Evolutionary conservation across 495 filamentous ascomycete genomes (phyloP).

Genomic region (Hyaloscypha hepaticicola): DNA sequence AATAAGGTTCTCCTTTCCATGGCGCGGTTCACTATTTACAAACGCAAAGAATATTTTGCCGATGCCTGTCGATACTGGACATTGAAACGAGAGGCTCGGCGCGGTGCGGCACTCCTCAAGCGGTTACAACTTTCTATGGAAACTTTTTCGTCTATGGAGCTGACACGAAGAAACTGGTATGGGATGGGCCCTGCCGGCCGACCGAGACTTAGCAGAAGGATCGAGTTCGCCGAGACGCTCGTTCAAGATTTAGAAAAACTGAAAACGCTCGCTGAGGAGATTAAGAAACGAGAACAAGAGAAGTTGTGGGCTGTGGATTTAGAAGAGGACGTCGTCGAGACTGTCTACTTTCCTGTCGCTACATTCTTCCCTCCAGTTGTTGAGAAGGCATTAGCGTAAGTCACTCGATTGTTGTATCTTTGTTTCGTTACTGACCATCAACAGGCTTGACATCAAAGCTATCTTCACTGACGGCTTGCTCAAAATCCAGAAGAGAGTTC

Average conservation of each 20-base stretch:
- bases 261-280: constrained; percentile 60
- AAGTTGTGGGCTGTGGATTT: constrained; percentile 76
- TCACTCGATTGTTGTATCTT: constrained; percentile 21
- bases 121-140: constrained; percentile 91
- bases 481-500: constrained; percentile 61
- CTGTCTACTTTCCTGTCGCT: constrained; percentile 84
- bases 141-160: constrained; percentile 93
- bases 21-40: constrained; percentile 74
- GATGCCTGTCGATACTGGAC: constrained; percentile 98
- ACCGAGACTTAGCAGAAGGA: constrained; percentile 72
- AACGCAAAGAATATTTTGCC: constrained; percentile 85
- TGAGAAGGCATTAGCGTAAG: constrained; percentile 71
- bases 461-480: constrained; percentile 66
- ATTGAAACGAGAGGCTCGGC: constrained; percentile 86
- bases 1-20: constrained; percentile 78
- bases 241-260: constrained; percentile 74
- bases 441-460: constrained; percentile 70
- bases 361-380: constrained; percentile 76
- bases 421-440: constrained; percentile 37
- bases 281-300: constrained; percentile 68
- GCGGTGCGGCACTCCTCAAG: constrained; percentile 89
- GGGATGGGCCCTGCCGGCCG: constrained; percentile 85
- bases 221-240: constrained; percentile 81
- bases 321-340: constrained; percentile 75
- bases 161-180: constrained; percentile 88